Evolutionary conservation across 2,329 filamentous ascomycete genomes (phyloP).

Genomic region (Apiospora aurea): DNA sequence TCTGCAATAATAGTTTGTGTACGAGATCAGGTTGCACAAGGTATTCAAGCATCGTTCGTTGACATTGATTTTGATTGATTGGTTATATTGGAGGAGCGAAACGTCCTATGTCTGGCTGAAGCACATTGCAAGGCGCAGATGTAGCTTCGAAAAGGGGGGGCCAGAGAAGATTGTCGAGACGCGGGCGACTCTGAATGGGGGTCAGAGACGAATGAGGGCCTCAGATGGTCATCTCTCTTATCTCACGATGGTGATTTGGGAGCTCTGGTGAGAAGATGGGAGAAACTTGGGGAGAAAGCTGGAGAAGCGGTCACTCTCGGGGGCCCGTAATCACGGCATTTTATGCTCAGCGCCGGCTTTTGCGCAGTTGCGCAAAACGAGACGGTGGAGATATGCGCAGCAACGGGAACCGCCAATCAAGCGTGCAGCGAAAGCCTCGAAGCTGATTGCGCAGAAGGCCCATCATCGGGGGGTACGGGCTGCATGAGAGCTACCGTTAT

Average conservation of each 20-base stretch:
- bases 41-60: conserved; percentile 22
- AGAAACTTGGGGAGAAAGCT: not conserved
- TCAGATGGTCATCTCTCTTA: conserved; percentile 8
- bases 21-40: conserved; percentile 20
- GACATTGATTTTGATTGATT: conserved; percentile 19
- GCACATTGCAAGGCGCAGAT: conserved; percentile 13
- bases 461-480: conserved; percentile 18
- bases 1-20: conserved; percentile 14
- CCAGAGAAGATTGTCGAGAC: conserved; percentile 7
- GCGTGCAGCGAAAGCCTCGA: conserved; percentile 24
- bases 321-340: conserved; percentile 7
- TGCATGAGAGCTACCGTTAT: conserved; percentile 19
- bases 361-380: conserved; percentile 24
- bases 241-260: not conserved
- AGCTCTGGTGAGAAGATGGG: not conserved
- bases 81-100: conserved; percentile 13
- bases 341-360: conserved; percentile 15
- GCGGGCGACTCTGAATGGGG: conserved; percentile 8
- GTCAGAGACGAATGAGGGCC: conserved; percentile 3
- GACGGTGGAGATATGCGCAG: conserved; percentile 17
- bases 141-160: conserved; percentile 3
- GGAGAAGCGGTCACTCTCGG: not conserved
- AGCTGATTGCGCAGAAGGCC: conserved; percentile 23
- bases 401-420: conserved; percentile 24
- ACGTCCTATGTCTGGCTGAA: conserved; percentile 22